Evolutionary conservation across 345 rosid genomes (phyloP), one percentile per base, ranked within the genome.

Genomic region (Camelina neglecta): DNA sequence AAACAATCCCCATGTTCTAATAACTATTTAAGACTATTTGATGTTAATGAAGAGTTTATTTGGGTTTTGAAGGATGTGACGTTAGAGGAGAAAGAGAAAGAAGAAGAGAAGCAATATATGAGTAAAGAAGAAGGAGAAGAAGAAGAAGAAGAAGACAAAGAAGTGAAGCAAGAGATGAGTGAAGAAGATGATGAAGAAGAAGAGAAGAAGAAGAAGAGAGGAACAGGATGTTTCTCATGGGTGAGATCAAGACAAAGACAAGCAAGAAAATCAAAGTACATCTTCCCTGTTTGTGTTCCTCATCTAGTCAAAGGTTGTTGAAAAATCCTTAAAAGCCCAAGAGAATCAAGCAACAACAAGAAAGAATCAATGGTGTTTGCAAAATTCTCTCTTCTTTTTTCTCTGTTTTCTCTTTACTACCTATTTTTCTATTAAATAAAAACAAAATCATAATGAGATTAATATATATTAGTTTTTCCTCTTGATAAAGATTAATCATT

Each of bases 151-250:
- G 71, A 16, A n/a, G 71, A 76, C 45, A 62, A 65, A 26, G 71
- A 51, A 21, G 71, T 41, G 20, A 49, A 69, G 39, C 53, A 72
- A 20, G 31, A 51, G n/a, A 41, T 31, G 62, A 67, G 68, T 24
- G 8, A 65, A 67, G 71, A 73, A 29, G 76, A 20, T 58, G 62
- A 24, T 15, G 76, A 79, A 42, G 51, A 57, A 38, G 68, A 63
- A 20, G 59, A 15, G 71, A 51, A 35, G 60, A 44, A 67, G 18
- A 76, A 73, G 11, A 78, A 73, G 75, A 51, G 72, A 67, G 85
- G 81, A 81, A 81, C 76, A 51, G 93, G 93, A 33, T 90, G 96
- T 77, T 84, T 89, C 67, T 82, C 93, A 56, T 87, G 93, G 93
- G 79, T 87, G 80, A 88, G 83, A 71, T 83, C 79, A 64, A 86